Base-by-base conservation (phyloP, 441 rosid genomes). In the Adansonia madagascariensis region DNA sequence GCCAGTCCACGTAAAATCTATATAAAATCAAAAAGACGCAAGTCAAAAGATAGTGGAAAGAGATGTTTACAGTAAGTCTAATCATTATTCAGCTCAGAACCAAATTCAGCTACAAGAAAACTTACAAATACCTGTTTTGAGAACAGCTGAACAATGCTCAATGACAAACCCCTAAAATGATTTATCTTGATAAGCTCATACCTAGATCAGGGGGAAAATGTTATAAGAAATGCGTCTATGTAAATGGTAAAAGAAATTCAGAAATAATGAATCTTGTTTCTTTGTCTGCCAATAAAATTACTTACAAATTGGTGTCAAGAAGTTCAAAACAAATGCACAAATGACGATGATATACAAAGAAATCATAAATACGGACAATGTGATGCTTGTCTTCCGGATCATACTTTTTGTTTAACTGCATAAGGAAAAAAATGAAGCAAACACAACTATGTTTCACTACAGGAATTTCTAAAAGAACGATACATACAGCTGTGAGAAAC, bases 321-420 rank as follows among this genome's bases (percentile, higher is more conserved):
- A 97, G 86, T 85, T 97, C 99, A 83, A 97, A 97, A 89, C 96
- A 92, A 82, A 97, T 97, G 88, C 99, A 97, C 83, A 97, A 87
- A 81, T 97, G 98, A 57, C 91, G 90, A 63, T 88, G 98, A 88
- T 85, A 80, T 76, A 93, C 90, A 86, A 97, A 97, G 89, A 89
- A 90, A 84, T 97, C 98, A 80, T 92, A 90, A 74, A 97, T 93
- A 78, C 98, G 98, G 86, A 97, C 99, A 79, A 97, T 93, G 84
- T 97, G 98, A 91, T 92, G 91, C 89, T 94, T 93, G 83, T 97
- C 99, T 82, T 94, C 98, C 4, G 97, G 99, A 87, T 97, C 99
- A 83, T 92, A 93, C 86, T 94, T 94, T 89, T 86, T 94, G 89
- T 97, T 97, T 84, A 97, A 89, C 99, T 97, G 92, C 82, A 82